Conservation (phyloP, 495 filamentous ascomycete genomes). For the Thermothielavioides terrestris region DNA sequence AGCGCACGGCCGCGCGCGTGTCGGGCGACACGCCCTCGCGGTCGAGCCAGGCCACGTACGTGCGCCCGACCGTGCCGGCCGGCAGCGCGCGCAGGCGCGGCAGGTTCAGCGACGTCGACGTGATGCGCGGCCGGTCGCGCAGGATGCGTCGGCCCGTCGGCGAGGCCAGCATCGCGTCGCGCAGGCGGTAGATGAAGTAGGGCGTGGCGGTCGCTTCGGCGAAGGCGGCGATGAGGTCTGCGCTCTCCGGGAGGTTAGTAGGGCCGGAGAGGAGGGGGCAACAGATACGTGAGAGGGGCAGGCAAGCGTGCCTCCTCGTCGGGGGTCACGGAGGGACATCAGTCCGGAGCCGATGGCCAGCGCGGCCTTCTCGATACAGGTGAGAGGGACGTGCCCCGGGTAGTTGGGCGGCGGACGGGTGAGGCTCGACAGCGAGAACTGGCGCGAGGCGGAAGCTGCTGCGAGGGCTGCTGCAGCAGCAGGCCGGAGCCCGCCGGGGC, state of each 20-base stretch:
- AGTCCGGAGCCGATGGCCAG: slow-evolving; percentile 79
- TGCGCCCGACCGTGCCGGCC: slow-evolving; percentile 66
- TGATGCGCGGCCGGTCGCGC: slow-evolving; percentile 80
- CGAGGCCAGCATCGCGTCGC: slow-evolving; percentile 76
- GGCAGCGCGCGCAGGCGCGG: slow-evolving; percentile 62
- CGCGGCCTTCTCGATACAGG: slow-evolving; percentile 59
- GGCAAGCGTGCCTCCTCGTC: slow-evolving; percentile 54
- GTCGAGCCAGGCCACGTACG: slow-evolving; percentile 83
- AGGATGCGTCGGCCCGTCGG: slow-evolving; percentile 88
- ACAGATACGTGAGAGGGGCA: too few relatives aligned
- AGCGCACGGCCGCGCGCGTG: slow-evolving; percentile 69
- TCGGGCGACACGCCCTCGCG: slow-evolving; percentile 88
- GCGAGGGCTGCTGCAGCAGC: neutral
- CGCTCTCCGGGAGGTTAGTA: slow-evolving; percentile 4
- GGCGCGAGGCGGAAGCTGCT: slow-evolving; percentile 10
- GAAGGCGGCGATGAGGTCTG: slow-evolving; percentile 87
- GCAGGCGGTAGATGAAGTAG: slow-evolving; percentile 89
- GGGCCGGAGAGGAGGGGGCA: neutral
- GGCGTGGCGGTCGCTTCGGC: slow-evolving; percentile 91
- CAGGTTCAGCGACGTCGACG: slow-evolving; percentile 64
- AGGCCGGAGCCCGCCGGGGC: slow-evolving; percentile 3
- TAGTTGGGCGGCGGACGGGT: slow-evolving; percentile 79
- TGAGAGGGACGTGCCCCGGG: slow-evolving; percentile 87
- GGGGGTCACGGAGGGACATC: slow-evolving; percentile 67
- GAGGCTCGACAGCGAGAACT: slow-evolving; percentile 74